Base-by-base conservation (phyloP, 2,329 filamentous ascomycete genomes). In the Hyphodiscus sp. region DNA sequence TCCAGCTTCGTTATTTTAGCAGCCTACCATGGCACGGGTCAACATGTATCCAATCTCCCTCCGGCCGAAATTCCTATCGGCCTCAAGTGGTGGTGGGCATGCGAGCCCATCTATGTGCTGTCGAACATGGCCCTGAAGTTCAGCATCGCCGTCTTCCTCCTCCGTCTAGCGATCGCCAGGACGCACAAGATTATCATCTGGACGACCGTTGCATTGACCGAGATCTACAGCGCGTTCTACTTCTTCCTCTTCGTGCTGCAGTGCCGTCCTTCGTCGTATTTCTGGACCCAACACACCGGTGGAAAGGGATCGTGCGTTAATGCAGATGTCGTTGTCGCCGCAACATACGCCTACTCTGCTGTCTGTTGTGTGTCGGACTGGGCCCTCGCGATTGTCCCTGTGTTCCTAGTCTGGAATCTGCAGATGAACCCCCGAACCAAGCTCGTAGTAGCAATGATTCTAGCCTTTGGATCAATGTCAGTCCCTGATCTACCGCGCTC, bases 351-450 rank as follows among this genome's bases (percentile, higher is more conserved):
- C 13, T 72, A 72, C 49, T 71, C 71, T 1, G 68, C 69, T 8
- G 65, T 74, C 50, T 70, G 68, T 33, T 71, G 70, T 50, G 56
- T 60, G 46, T 68, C 68, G 4, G 72, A 74, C 51, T 74, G 73
- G 71, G 69, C 65, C 9, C 67, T 72, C 29, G 71, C 66, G 41
- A 66, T 72, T 8, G 61, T 74, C 1, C 72, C 73, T 0, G 66
- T 72, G n/a, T 68, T 70, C 46, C 51, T 74, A 1, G 68, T 74
- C 9, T 73, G 70, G 69, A 67, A 69, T 20, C 55, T 74, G 5
- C 68, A 72, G 49, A 73, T 74, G 67, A 72, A 70, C 47, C 60
- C 46, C 0, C 61, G 67, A 46, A 69, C 70, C 5, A 74, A 73
- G 54, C 49, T 73, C 13, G 69, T 64, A 45, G 62, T 73, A 18